Evolutionary conservation across 2,329 filamentous ascomycete genomes (phyloP).

Genomic region (Xylariaceae sp.): DNA sequence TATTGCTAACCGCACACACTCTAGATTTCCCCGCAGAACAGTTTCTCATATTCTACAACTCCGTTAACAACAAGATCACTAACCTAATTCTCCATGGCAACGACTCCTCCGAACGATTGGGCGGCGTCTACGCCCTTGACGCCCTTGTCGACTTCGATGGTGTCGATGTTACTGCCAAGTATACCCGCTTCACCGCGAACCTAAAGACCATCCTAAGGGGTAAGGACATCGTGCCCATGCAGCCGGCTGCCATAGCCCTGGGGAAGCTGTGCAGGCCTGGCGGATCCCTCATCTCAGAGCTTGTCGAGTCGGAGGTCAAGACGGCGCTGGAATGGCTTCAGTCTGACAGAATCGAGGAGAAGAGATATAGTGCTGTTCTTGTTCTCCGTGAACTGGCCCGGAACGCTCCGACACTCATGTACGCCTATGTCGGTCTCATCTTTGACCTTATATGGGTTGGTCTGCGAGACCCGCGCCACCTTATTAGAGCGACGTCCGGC

Average conservation of each 20-base stretch:
- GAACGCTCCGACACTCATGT: conserved; percentile 94
- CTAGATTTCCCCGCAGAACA: conserved; percentile 79
- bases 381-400: conserved; percentile 88
- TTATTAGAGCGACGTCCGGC: conserved; percentile 90
- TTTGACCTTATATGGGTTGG: conserved; percentile 97
- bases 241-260: conserved; percentile 84
- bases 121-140: conserved; percentile 90
- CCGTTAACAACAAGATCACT: conserved; percentile 63
- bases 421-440: conserved; percentile 91
- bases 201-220: conserved; percentile 86
- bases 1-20: conserved; percentile 19
- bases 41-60: conserved; percentile 67
- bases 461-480: conserved; percentile 83
- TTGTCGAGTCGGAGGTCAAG: conserved; percentile 96
- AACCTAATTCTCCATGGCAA: conserved; percentile 80
- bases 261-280: conserved; percentile 91
- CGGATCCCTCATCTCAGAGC: conserved; percentile 89
- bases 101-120: conserved; percentile 86
- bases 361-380: conserved; percentile 90
- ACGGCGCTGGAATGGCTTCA: conserved; percentile 96
- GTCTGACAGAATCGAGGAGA: conserved; percentile 89
- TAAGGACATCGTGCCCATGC: conserved; percentile 89
- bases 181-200: conserved; percentile 90
- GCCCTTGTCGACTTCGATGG: conserved; percentile 95
- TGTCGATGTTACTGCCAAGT: conserved; percentile 90